Evolutionary conservation across 2,329 filamentous ascomycete species (phyloP).

Genomic region (Monilinia vaccinii-corymbosi): DNA sequence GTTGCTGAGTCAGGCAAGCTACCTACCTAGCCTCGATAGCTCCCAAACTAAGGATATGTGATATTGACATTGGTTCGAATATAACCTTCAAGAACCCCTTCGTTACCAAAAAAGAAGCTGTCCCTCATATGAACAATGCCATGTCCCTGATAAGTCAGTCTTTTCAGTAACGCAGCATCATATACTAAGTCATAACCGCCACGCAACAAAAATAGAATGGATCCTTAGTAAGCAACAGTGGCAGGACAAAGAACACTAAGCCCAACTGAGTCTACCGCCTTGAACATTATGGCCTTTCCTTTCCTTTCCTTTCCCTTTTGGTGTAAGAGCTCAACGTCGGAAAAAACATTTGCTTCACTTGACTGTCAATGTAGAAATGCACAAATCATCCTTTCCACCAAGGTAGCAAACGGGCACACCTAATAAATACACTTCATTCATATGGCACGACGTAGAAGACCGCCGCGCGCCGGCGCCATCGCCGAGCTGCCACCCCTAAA

Average conservation of each 20-base stretch:
- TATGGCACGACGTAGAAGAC: constrained; percentile 43
- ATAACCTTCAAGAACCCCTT: background rate
- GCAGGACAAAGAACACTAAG: background rate
- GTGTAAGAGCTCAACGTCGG: background rate
- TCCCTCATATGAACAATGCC: background rate
- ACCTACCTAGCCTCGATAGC: background rate
- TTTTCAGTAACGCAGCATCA: background rate
- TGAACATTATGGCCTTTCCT: background rate
- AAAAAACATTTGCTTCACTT: background rate
- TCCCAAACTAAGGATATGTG: background rate
- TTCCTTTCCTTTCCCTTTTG: too few relatives aligned
- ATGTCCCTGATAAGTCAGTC: background rate
- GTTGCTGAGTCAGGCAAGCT: constrained; percentile 6
- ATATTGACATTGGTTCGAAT: background rate
- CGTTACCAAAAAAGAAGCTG: background rate
- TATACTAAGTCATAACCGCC: background rate
- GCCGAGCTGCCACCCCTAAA: constrained; percentile 57
- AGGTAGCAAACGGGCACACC: constrained; percentile 4
- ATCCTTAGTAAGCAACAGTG: background rate
- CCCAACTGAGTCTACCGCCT: background rate
- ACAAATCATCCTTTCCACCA: background rate
- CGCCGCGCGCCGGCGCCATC: constrained; percentile 55
- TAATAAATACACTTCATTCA: background rate
- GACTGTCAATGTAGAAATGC: constrained; percentile 1
- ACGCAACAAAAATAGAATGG: background rate